A percentile compares a stretch with the other conserved stretches of the same genome.
These are phyloP conservation scores for Daedaleopsis nitida DNA, from an alignment of 768 basidiomycete species.

Conservation along the genomic window DNA sequence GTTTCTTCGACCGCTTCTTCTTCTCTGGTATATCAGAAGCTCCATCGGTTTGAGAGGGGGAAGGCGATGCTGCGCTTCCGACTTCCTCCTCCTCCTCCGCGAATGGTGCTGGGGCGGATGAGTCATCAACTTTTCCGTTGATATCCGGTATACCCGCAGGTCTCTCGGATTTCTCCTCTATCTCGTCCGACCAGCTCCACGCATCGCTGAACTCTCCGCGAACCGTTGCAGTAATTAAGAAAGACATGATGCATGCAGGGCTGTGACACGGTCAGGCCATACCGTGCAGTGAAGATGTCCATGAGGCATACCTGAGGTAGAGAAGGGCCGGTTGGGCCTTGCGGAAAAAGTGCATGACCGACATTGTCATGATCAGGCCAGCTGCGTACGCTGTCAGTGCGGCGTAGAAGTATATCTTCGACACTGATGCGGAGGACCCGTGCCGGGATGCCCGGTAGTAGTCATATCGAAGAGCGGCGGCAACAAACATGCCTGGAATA, in stretches of 20 bases:
- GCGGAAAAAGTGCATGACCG: slow-evolving; percentile 77
- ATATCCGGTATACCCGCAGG: neutral
- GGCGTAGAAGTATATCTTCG: slow-evolving; percentile 77
- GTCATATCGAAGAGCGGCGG: slow-evolving; percentile 88
- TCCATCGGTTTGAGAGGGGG: neutral
- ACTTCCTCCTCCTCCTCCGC: neutral
- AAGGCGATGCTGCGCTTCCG: neutral
- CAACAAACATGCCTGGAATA: slow-evolving; percentile 69
- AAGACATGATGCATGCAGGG: slow-evolving; percentile 76
- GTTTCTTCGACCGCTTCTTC: slow-evolving; percentile 7
- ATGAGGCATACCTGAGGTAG: slow-evolving; percentile 87
- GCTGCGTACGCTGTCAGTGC: slow-evolving; percentile 69
- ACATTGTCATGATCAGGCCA: slow-evolving; percentile 78
- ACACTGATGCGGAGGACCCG: slow-evolving; percentile 40
- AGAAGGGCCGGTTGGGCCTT: slow-evolving; percentile 90
- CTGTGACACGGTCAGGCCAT: slow-evolving; percentile 25
- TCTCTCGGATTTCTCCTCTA: slow-evolving; percentile 11
- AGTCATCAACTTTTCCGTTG: neutral
- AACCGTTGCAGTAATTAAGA: slow-evolving; percentile 55
- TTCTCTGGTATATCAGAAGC: neutral
- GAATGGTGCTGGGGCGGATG: neutral
- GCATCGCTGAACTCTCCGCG: slow-evolving; percentile 72
- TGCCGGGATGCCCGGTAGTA: slow-evolving; percentile 41
- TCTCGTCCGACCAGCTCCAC: slow-evolving; percentile 72
- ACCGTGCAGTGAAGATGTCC: slow-evolving; percentile 40